Base-by-base conservation (phyloP, 345 rosid genomes). In the Aurinia saxatilis region DNA sequence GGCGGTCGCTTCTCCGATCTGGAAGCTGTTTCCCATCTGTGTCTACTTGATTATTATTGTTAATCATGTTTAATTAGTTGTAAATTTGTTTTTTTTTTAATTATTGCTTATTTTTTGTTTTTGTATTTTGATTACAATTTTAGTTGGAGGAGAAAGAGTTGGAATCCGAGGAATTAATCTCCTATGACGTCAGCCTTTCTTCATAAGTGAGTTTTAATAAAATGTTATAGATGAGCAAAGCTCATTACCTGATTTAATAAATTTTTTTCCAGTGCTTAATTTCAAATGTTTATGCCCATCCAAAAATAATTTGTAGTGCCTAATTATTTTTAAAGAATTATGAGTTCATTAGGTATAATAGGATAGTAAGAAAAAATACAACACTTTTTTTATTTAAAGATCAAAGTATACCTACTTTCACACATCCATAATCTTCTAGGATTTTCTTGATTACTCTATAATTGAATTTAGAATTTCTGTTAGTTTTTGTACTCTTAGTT, bases 1-100 rank as follows among this genome's bases (percentile, higher is more conserved):
- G 65, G 41, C 75, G 70, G 60, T 35, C 65, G 3, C 75, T 86
- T 47, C 74, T 77, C 65, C 85, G 87, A 48, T 80, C 87, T 1
- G 85, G 39, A 34, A 83, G 87, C 62, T 86, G 93, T 66, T 86
- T 83, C 58, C 60, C 93, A 5, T 73, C 85, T 65, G 53, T 86
- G 21, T 83, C 87, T 52, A 73, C 74, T 60, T 79, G 70, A 1
- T 62, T 27, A 27, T 27, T 27, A 27, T 27, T 2, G 5, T 27
- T 3, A 27, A 27, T 27, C 30, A 27, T 27, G 30, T 27, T 27
- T 27, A 27, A n/a, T 64, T 65, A 47, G 44, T 69, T 21, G 49
- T 72, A 57, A 30, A 38, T 14, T 35, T 34, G 31, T 61, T 57
- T 38, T 67, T 2, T 5, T 10, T n/a, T 13, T 4, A 27, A 27